Base-by-base conservation (phyloP, 495 filamentous ascomycete genomes). In the Penicillium cataractarum region DNA sequence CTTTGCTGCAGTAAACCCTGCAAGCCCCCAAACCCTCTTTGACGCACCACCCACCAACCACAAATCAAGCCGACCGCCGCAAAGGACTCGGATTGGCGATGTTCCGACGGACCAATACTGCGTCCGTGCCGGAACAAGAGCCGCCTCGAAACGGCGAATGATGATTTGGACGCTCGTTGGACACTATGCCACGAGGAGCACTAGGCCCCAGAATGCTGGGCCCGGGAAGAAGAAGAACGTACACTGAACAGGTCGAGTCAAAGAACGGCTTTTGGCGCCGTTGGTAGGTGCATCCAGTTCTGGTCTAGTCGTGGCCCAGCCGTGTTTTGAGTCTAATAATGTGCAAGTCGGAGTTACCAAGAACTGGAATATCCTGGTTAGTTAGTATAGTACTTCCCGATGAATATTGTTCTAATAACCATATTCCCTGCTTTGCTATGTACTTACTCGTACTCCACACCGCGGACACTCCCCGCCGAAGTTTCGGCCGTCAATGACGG, bases 101-200 rank as follows among this genome's bases (percentile, higher is more conserved):
- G 55, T 21, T 44, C 55, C 55, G 55, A 24, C 42, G 42, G 51
- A 6, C 27, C 7, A 32, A 35, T 10, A 5, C 24, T 35, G 42
- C 22, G 24, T 42, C 58, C 58, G 58, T 19, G 44, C 44, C 58
- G 58, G 58, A 60, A 22, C 19, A 39, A 60, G 58, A 60, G 58
- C 58, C 58, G 58, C 58, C 48, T 60, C 32, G 31, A 17, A 33
- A 52, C 6, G 15, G 49, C 49, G 26, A 32, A 52, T 52, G 26
- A 27, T 32, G 29, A 40, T 19, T 19, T 21, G 26, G 4, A 29
- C n/a, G 37, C 39, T 15, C 55, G 3, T 4, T 1, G 35, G 37
- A 10, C 27, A 19, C 19, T 13, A 46, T 21, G 26, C 37, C 37
- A 40, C 40, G 55, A 58, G 32, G 32, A 22, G 33, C 37, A 12